Conservation (phyloP, 345 rosid genomes). For the Gossypium turneri region DNA sequence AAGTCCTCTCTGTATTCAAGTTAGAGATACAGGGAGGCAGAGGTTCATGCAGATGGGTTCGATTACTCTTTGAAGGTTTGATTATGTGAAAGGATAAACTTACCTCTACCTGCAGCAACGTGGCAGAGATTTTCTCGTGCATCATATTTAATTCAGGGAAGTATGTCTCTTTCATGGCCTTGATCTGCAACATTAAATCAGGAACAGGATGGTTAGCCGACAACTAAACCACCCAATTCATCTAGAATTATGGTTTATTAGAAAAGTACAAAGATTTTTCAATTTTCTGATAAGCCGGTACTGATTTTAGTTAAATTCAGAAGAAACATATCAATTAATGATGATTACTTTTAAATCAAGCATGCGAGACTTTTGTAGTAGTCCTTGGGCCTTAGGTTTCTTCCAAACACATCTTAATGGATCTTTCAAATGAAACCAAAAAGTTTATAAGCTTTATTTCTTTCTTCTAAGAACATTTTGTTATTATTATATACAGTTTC, state of each 20-base stretch:
- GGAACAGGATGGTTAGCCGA: neutral
- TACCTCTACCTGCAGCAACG: slow-evolving; percentile 29
- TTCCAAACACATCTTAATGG: neutral
- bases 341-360: slow-evolving; percentile 9
- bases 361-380: slow-evolving; percentile 8
- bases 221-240: slow-evolving; percentile 1
- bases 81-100: neutral
- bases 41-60: too few relatives aligned
- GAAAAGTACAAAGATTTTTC: neutral
- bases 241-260: neutral
- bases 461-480: neutral
- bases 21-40: neutral
- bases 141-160: slow-evolving; percentile 25
- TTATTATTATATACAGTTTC: too few relatives aligned
- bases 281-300: neutral
- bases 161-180: slow-evolving; percentile 25
- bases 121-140: slow-evolving; percentile 20
- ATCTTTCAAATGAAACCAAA: neutral
- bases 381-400: slow-evolving; percentile 5
- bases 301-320: neutral
- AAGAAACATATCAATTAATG: neutral
- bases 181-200: slow-evolving; percentile 23
- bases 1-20: neutral
- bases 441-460: slow-evolving; percentile 4
- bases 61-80: neutral